phyloP scores from a whole-genome alignment of 352 stramenopile species.

The Phytophthora ohioensis region DNA sequence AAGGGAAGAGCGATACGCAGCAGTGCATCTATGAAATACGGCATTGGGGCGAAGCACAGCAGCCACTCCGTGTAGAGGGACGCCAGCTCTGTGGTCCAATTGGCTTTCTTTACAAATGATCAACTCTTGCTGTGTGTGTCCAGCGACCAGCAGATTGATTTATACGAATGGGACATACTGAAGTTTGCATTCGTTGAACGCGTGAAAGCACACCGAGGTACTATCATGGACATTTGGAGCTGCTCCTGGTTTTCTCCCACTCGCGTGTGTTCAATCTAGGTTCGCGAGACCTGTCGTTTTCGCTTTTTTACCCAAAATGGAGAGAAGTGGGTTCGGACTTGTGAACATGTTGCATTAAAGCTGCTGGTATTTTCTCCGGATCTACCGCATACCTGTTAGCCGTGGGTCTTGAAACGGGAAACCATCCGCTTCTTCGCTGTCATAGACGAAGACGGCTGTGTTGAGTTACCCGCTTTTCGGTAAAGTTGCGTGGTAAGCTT shows the following conservation, averaged over 20 bases:
- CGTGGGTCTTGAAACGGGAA: conserved; percentile 68
- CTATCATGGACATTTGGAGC: conserved; percentile 64
- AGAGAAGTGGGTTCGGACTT: conserved; percentile 33
- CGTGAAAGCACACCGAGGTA: conserved; percentile 78
- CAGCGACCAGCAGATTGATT: conserved; percentile 75
- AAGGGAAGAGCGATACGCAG: conserved; percentile 71
- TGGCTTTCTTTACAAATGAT: conserved; percentile 78
- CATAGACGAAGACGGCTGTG: not conserved
- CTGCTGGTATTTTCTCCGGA: conserved; percentile 60
- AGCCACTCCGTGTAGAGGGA: conserved; percentile 49
- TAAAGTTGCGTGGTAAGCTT: conserved; percentile 33
- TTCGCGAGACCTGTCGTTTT: conserved; percentile 73
- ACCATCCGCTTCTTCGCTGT: conserved; percentile 51
- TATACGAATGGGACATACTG: conserved; percentile 49
- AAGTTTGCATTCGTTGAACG: conserved; percentile 53
- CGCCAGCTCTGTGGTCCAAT: conserved; percentile 85
- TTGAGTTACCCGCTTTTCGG: conserved; percentile 20
- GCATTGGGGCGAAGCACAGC: conserved; percentile 56
- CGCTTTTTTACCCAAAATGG: conserved; percentile 50
- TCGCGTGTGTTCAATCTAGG: conserved; percentile 64
- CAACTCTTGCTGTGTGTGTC: conserved; percentile 72
- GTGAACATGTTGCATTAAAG: conserved; percentile 37
- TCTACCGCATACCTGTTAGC: conserved; percentile 45
- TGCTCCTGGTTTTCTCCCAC: conserved; percentile 69
- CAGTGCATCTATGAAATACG: conserved; percentile 75